phyloP scores from a whole-genome alignment of 345 rosid species.

The Camelina sativa region DNA sequence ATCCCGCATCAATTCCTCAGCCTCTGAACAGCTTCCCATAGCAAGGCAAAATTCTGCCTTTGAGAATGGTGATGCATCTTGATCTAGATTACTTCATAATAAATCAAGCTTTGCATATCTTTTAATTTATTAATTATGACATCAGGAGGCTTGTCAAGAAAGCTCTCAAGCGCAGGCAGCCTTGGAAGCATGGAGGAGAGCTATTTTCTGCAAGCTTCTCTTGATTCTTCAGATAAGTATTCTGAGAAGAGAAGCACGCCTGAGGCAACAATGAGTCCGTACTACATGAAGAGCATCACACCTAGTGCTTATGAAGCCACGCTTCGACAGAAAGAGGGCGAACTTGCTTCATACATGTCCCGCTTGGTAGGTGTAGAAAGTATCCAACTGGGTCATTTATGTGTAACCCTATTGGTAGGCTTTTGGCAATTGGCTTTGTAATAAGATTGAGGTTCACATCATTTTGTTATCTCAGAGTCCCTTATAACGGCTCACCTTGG shows the following conservation, averaged over 20 bases:
- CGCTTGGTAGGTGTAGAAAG: slow-evolving; percentile 70
- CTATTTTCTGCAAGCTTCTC: slow-evolving; percentile 90
- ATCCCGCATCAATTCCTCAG: slow-evolving; percentile 54
- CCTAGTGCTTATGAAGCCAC: slow-evolving; percentile 91
- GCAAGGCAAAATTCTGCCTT: slow-evolving; percentile 61
- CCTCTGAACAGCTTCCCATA: slow-evolving; percentile 63
- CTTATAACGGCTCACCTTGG: slow-evolving; percentile 22
- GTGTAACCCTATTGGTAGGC: slow-evolving; percentile 19
- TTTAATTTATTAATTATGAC: slow-evolving; percentile 24
- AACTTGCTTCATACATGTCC: slow-evolving; percentile 94
- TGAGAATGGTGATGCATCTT: slow-evolving; percentile 69
- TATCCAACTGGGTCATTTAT: slow-evolving; percentile 4
- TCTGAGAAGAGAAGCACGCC: slow-evolving; percentile 74
- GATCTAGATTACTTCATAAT: slow-evolving; percentile 7
- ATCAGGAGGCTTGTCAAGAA: slow-evolving; percentile 74
- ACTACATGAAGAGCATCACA: slow-evolving; percentile 93
- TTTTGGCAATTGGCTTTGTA: slow-evolving; percentile 28
- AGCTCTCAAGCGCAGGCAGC: slow-evolving; percentile 85
- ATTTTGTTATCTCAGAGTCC: neutral
- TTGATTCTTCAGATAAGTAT: slow-evolving; percentile 77
- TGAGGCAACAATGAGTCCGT: slow-evolving; percentile 75
- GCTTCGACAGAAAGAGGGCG: slow-evolving; percentile 99
- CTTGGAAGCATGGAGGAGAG: slow-evolving; percentile 97
- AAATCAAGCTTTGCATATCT: slow-evolving; percentile 20
- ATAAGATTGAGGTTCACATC: slow-evolving; percentile 4